These are phyloP conservation scores for Meredithiella fracta DNA, from an alignment of 2,329 filamentous ascomycete genomes.

Conservation along the genomic window DNA sequence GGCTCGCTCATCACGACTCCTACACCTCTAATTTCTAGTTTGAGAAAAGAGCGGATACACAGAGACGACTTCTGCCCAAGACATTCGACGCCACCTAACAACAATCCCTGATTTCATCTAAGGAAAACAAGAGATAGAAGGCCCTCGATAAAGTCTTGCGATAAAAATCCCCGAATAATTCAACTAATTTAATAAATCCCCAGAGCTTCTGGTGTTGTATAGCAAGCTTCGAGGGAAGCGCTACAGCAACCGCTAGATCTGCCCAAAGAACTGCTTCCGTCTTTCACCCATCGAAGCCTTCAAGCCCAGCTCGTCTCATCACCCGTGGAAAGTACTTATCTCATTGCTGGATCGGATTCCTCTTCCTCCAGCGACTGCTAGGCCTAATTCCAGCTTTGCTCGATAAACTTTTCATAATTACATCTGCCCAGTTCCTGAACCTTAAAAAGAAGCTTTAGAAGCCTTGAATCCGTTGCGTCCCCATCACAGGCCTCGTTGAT, in stretches of 20 bases:
- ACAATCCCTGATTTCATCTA: neutral
- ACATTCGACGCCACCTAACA: neutral
- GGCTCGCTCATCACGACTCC: too few species aligned
- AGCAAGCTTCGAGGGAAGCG: neutral
- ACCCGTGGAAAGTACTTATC: neutral
- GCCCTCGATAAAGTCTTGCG: neutral
- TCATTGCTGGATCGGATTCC: neutral
- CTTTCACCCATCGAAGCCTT: neutral
- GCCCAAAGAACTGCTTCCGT: neutral
- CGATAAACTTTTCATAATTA: neutral
- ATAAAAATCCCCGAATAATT: neutral
- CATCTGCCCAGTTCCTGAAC: too few species aligned
- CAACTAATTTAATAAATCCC: neutral
- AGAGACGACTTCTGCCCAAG: neutral
- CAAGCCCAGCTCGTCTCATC: neutral
- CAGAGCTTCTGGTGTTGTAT: neutral
- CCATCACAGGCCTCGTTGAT: too few species aligned
- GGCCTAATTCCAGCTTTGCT: neutral
- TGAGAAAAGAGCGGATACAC: neutral
- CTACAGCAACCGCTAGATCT: neutral
- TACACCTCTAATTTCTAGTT: too few species aligned
- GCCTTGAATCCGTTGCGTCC: too few species aligned
- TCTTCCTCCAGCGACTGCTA: neutral
- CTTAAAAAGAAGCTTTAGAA: too few species aligned
- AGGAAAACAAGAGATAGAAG: neutral